phyloP scores from a whole-genome alignment of 768 basidiomycete species.

The Gloeophyllum trabeum region DNA sequence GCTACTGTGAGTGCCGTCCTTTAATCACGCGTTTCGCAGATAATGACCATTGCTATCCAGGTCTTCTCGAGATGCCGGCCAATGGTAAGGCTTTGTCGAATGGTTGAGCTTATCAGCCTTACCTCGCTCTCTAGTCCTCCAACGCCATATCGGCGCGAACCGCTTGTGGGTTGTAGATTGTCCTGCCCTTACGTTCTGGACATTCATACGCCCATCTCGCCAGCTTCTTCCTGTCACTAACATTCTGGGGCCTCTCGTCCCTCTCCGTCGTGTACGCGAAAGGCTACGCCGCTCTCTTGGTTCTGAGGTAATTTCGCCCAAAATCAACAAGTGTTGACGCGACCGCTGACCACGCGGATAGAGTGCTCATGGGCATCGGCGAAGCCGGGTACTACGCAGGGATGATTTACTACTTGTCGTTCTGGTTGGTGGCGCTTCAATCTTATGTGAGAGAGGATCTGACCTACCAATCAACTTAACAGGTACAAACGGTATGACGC shows the following conservation, averaged over 20 bases:
- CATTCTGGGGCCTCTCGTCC: constrained; percentile 41
- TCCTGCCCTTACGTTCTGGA: too few species aligned
- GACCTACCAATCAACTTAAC: constrained; percentile 40
- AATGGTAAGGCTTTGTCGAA: too few species aligned
- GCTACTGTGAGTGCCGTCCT: too few species aligned
- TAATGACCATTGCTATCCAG: too few species aligned
- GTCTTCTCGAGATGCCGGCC: too few species aligned
- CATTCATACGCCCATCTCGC: too few species aligned
- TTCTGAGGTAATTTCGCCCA: constrained; percentile 28
- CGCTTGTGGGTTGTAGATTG: too few species aligned
- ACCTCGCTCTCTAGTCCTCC: too few species aligned
- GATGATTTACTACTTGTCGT: constrained; percentile 50
- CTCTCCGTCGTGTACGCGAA: constrained; percentile 44
- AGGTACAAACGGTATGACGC: too few species aligned
- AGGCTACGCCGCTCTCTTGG: constrained; percentile 36
- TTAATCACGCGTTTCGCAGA: too few species aligned
- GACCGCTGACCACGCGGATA: constrained; percentile 8
- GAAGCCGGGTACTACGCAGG: constrained; percentile 51
- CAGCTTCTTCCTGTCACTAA: constrained; percentile 36
- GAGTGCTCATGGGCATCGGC: constrained; percentile 49
- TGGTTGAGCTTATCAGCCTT: too few species aligned
- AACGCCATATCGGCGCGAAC: too few species aligned
- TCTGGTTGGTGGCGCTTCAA: constrained; percentile 24
- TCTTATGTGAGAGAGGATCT: constrained; percentile 14
- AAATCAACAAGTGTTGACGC: neutral